Conservation (phyloP, 345 rosid species). For the Rhizophora mangle region DNA sequence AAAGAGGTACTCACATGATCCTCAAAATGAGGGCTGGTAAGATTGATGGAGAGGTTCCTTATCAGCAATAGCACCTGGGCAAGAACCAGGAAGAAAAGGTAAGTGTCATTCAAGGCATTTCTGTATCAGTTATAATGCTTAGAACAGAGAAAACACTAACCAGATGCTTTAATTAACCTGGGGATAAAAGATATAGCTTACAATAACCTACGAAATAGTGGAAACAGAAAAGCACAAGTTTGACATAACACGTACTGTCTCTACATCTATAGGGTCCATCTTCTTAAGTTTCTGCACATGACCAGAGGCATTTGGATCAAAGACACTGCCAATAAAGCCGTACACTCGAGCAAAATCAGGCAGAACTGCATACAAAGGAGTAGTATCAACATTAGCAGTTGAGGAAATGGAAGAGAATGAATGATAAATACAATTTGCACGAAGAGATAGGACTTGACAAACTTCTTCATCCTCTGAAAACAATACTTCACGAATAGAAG, state of each 20-base stretch:
- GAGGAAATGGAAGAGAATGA: too few relatives aligned
- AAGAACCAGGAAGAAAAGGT: conserved; percentile 21
- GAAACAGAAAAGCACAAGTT: not conserved
- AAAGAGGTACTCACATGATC: conserved; percentile 66
- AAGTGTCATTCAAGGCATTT: not conserved
- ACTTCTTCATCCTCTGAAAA: not conserved
- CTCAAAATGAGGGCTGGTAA: conserved; percentile 82
- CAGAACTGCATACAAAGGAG: conserved; percentile 50
- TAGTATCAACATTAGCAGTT: not conserved
- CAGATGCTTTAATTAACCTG: not conserved
- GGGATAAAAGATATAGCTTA: not conserved
- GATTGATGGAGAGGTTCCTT: conserved; percentile 91
- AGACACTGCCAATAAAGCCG: conserved; percentile 79
- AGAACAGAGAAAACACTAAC: not conserved
- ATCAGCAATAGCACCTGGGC: conserved; percentile 75
- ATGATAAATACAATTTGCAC: too few relatives aligned
- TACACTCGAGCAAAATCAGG: conserved; percentile 89
- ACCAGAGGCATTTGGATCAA: conserved; percentile 60
- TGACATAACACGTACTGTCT: conserved; percentile 54
- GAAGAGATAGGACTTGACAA: not conserved
- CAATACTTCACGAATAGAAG: not conserved
- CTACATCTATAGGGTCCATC: conserved; percentile 90
- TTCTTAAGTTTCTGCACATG: conserved; percentile 81
- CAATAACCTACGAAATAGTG: not conserved
- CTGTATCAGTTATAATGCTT: too few relatives aligned